These are phyloP conservation scores for Yamadazyma dushanensis DNA, from an alignment of 1,139 yeast species.

Conservation along the genomic window DNA sequence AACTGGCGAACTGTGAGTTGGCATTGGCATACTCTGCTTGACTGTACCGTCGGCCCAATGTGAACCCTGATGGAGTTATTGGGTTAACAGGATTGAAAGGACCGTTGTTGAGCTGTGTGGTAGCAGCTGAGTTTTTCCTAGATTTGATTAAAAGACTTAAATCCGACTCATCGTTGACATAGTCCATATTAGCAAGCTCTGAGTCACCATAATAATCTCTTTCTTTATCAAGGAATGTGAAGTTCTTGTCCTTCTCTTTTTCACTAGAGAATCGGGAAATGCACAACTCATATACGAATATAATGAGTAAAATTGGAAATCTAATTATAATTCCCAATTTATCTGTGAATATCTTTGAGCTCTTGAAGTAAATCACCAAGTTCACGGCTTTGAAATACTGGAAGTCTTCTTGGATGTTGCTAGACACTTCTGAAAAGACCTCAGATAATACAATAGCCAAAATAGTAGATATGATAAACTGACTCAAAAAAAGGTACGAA, in stretches of 20 bases:
- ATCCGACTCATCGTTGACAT: constrained; percentile 23
- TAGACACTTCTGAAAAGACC: constrained; percentile 40
- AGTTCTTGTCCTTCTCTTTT: constrained; percentile 25
- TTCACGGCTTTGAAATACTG: constrained; percentile 43
- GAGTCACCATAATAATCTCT: constrained; percentile 30
- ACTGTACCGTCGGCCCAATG: constrained; percentile 17
- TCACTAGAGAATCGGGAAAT: constrained; percentile 20
- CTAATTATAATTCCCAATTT: constrained; percentile 22
- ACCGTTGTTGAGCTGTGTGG: constrained; percentile 1
- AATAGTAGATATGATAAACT: constrained; percentile 58
- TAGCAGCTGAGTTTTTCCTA: constrained; percentile 22
- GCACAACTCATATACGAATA: constrained; percentile 34
- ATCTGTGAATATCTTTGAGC: constrained; percentile 18
- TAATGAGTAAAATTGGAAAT: constrained; percentile 34
- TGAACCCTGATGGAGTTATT: constrained; percentile 9
- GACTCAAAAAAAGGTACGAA: constrained; percentile 56
- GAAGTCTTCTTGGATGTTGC: constrained; percentile 42
- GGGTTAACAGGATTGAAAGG: constrained; percentile 4
- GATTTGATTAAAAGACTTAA: constrained; percentile 23
- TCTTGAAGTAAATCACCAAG: constrained; percentile 33
- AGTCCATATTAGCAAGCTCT: constrained; percentile 25
- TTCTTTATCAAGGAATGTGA: constrained; percentile 35
- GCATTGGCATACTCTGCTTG: constrained; percentile 18
- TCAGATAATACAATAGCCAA: constrained; percentile 57
- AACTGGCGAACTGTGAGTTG: constrained; percentile 18